These are phyloP conservation scores for Candida berthetii DNA, from an alignment of 805 yeast species.

Conservation along the genomic window DNA sequence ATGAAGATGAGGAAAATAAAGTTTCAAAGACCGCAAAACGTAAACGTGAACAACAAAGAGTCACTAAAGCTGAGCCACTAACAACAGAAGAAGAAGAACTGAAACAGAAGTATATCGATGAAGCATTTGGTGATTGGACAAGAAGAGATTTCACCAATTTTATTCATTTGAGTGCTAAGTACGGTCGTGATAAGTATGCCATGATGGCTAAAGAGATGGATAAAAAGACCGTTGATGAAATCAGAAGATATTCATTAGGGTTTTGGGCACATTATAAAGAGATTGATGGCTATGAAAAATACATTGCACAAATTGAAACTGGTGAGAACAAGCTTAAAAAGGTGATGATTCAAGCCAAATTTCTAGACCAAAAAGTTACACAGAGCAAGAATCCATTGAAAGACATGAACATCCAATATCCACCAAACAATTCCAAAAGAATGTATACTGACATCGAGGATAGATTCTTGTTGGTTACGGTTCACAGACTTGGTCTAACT, in stretches of 20 bases:
- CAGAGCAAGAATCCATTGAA: constrained; percentile 54
- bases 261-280: constrained; percentile 60
- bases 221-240: constrained; percentile 52
- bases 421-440: constrained; percentile 79
- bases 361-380: constrained; percentile 47
- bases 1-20: constrained; percentile 13
- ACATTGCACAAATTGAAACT: constrained; percentile 62
- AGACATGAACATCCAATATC: constrained; percentile 60
- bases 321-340: constrained; percentile 65
- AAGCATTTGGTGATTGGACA: constrained; percentile 65
- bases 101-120: constrained; percentile 45
- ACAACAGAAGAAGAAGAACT: constrained; percentile 54
- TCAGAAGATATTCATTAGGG: constrained; percentile 46
- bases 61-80: constrained; percentile 51
- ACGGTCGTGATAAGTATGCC: constrained; percentile 47
- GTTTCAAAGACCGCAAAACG: constrained; percentile 3
- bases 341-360: constrained; percentile 45
- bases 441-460: constrained; percentile 68
- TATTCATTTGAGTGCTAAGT: constrained; percentile 62
- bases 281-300: constrained; percentile 68
- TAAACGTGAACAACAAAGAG: constrained; percentile 41
- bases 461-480: constrained; percentile 53
- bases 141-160: constrained; percentile 70
- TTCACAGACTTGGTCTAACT: constrained; percentile 59
- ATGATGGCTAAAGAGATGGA: constrained; percentile 50